A percentile compares a stretch with the other conserved stretches of the same genome.
These are phyloP conservation scores for Kodamaea hsintzibuensis DNA, from an alignment of 805 yeast species.

Conservation along the genomic window DNA sequence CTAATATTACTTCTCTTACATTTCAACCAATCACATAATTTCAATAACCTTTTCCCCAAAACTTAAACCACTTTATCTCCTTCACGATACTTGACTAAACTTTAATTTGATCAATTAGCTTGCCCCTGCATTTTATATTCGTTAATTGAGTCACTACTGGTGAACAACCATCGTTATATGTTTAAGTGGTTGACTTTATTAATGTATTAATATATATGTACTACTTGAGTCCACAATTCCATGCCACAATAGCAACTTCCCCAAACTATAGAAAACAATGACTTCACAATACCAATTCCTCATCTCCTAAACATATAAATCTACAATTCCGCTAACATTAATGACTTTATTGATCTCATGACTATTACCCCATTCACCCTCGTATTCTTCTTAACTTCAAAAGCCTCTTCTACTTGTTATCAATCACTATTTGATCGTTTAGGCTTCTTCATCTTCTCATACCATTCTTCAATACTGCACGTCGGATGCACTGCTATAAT, in stretches of 20 bases:
- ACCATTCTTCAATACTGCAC: slow-evolving; percentile 57
- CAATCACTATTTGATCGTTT: slow-evolving; percentile 7
- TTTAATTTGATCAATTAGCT: no score
- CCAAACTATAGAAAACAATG: no score
- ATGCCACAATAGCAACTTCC: no score
- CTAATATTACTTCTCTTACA: background rate
- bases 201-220: no score
- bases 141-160: no score
- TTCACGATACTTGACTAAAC: background rate
- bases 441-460: slow-evolving; percentile 48
- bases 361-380: background rate
- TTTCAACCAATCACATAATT: background rate
- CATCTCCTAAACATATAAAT: no score
- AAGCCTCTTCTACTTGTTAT: background rate
- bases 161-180: no score
- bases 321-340: background rate
- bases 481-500: slow-evolving; percentile 60
- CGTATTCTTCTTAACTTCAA: background rate
- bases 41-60: background rate
- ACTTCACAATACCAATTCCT: no score
- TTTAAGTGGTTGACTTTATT: no score
- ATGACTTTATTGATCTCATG: background rate
- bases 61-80: background rate
- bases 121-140: background rate
- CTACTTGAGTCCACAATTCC: no score